Base-by-base conservation (phyloP, 805 yeast species). In the Metschnikowia matae region DNA sequence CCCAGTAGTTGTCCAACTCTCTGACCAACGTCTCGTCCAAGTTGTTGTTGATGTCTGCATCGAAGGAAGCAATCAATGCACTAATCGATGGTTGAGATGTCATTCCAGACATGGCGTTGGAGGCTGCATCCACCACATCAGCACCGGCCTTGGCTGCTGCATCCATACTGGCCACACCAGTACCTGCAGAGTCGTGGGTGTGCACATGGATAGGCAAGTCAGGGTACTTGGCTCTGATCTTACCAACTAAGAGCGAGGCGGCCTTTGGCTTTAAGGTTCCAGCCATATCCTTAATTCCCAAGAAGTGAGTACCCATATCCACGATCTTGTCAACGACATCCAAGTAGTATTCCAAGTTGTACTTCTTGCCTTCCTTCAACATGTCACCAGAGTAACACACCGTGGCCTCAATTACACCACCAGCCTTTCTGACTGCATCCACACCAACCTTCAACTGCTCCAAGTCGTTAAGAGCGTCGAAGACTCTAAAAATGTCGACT, bases 261-360 rank as follows among this genome's bases (percentile, higher is more conserved):
- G 99, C 99, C 53, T 82, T 76, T 54, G 99, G 99, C 73, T 92
- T 91, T 76, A 94, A 71, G 57, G 98, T 92, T 77, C 99, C 99
- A 51, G 99, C 99, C 99, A 94, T 94, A 75, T 94, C 99, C 75
- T 94, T 94, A 68, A 94, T 94, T 74, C 98, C 99, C 61, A 94
- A 78, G 63, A 94, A 80, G 71, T 94, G 99, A 46, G 98, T 92
- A 62, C 99, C 99, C 89, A 91, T 84, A 54, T 74, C 77, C 52
- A 94, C 97, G 64, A 94, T 84, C 63, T 85, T 75, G 58, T 85
- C 95, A 54, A 88, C 90, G 51, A 92, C 82, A 18, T 77, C 77
- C 65, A 94, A 65, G 75, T 94, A 94, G 77, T 94, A 94, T 45
- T 82, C 88, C 68, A 94, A 80, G 76, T 91, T 90, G 78, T 94